phyloP scores from a whole-genome alignment of 768 basidiomycete genomes.

The Leccinellum luteum region DNA sequence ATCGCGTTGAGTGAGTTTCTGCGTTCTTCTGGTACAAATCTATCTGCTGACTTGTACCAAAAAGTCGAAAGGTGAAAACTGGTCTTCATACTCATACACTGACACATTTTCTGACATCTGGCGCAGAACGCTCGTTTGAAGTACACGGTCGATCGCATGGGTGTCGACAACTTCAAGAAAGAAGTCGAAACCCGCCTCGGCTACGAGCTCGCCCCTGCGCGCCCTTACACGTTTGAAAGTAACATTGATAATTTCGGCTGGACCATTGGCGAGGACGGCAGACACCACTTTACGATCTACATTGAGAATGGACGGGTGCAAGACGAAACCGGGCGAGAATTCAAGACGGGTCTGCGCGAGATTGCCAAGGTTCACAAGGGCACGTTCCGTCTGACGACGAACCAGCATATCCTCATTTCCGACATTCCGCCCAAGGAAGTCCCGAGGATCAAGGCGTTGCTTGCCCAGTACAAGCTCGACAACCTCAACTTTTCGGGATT shows the following conservation, averaged over 20 bases:
- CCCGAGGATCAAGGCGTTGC: constrained; percentile 69
- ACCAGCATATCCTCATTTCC: constrained; percentile 90
- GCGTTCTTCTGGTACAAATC: not conserved
- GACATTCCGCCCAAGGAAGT: constrained; percentile 76
- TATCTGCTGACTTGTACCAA: constrained; percentile 2
- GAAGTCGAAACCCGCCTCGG: constrained; percentile 91
- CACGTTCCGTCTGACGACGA: constrained; percentile 87
- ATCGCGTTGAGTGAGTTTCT: constrained; percentile 79
- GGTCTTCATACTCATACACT: not conserved
- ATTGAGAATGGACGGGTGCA: constrained; percentile 98
- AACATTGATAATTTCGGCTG: constrained; percentile 97
- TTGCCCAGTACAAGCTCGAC: constrained; percentile 87
- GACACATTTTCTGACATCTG: constrained; percentile 11
- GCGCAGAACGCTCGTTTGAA: constrained; percentile 82
- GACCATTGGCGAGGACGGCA: constrained; percentile 83
- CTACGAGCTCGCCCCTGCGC: constrained; percentile 68
- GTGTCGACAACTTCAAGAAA: constrained; percentile 78
- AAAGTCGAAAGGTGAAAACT: constrained; percentile 54
- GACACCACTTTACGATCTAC: constrained; percentile 89
- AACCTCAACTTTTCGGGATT: constrained; percentile 77
- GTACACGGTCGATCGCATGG: constrained; percentile 97
- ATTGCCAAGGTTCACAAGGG: constrained; percentile 96
- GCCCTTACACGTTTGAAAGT: constrained; percentile 76
- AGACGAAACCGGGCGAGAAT: constrained; percentile 85
- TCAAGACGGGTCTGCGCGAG: constrained; percentile 90